phyloP scores from a whole-genome alignment of 169 alveolate genomes.

The Babesia sp. region DNA sequence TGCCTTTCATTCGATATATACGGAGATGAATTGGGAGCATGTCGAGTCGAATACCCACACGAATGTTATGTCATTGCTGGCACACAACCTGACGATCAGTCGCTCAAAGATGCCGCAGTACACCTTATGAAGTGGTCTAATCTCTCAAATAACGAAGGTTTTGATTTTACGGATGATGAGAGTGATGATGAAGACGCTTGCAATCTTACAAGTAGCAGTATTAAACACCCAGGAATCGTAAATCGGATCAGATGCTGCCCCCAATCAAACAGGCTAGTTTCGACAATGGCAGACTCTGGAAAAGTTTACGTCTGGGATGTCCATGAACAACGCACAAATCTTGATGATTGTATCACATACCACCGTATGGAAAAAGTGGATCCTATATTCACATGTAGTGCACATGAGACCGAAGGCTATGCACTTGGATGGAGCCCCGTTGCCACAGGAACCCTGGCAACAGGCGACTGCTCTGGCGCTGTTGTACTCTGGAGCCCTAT shows the following conservation, averaged over 20 bases:
- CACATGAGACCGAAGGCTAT: slow-evolving; percentile 76
- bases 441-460: slow-evolving; percentile 68
- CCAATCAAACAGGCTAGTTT: slow-evolving; percentile 56
- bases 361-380: slow-evolving; percentile 34
- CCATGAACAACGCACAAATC: slow-evolving; percentile 4
- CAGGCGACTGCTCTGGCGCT: slow-evolving; percentile 74
- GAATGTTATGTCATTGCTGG: slow-evolving; percentile 65
- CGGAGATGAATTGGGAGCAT: slow-evolving; percentile 46
- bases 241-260: slow-evolving; percentile 67
- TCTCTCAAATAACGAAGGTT: slow-evolving; percentile 49
- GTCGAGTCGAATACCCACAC: slow-evolving; percentile 57
- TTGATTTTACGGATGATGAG: slow-evolving; percentile 45
- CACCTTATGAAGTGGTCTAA: slow-evolving; percentile 70
- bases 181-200: slow-evolving; percentile 45
- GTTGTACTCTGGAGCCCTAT: slow-evolving; percentile 70
- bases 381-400: slow-evolving; percentile 50
- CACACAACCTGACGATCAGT: slow-evolving; percentile 54
- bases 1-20: slow-evolving; percentile 78
- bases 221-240: slow-evolving; percentile 60
- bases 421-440: slow-evolving; percentile 75
- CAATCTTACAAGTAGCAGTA: slow-evolving; percentile 30
- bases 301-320: slow-evolving; percentile 65
- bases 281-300: slow-evolving; percentile 66
- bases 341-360: background rate
- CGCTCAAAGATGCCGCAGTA: slow-evolving; percentile 44